A percentile compares a stretch with the other conserved stretches of the same genome.
Evolutionary conservation across 495 filamentous ascomycete species (phyloP).

Genomic region (Hypoxylon perforatum): DNA sequence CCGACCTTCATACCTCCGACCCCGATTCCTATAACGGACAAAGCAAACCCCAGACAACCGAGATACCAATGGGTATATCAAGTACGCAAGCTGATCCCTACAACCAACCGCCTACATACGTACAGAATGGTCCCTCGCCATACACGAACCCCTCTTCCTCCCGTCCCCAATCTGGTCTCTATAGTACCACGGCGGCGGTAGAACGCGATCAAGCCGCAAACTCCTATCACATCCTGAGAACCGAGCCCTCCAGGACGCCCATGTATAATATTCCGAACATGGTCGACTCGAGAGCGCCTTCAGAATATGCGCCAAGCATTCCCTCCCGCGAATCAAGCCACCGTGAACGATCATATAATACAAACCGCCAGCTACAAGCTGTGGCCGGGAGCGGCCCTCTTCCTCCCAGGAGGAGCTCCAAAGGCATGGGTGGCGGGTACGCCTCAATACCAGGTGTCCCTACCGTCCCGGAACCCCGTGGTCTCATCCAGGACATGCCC

Average conservation of each 20-base stretch:
- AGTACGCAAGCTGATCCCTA: conserved; percentile 24
- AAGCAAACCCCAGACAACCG: conserved; percentile 47
- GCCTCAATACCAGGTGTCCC: conserved; percentile 54
- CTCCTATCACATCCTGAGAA: conserved; percentile 66
- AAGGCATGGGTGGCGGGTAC: conserved; percentile 65
- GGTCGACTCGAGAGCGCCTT: conserved; percentile 70
- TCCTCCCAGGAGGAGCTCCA: conserved; percentile 75
- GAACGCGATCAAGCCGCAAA: conserved; percentile 52
- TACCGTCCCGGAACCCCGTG: conserved; percentile 50
- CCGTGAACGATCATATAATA: conserved; percentile 73
- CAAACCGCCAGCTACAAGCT: conserved; percentile 57
- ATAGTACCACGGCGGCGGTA: conserved; percentile 51
- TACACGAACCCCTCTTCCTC: conserved; percentile 48
- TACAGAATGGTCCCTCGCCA: conserved; percentile 40
- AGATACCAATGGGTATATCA: conserved; percentile 34
- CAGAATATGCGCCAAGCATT: conserved; percentile 70
- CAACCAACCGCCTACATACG: conserved; percentile 31
- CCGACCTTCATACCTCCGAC: conserved; percentile 26
- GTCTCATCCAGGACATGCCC: conserved; percentile 73
- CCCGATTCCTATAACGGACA: conserved; percentile 33
- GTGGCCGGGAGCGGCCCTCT: conserved; percentile 67
- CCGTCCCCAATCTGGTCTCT: conserved; percentile 68
- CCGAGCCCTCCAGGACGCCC: conserved; percentile 72
- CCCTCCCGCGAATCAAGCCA: conserved; percentile 77
- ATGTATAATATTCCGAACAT: conserved; percentile 65